Evolutionary conservation across 1,284 basidiomycete species (phyloP).

Genomic region (Rhodotorula glutinis): DNA sequence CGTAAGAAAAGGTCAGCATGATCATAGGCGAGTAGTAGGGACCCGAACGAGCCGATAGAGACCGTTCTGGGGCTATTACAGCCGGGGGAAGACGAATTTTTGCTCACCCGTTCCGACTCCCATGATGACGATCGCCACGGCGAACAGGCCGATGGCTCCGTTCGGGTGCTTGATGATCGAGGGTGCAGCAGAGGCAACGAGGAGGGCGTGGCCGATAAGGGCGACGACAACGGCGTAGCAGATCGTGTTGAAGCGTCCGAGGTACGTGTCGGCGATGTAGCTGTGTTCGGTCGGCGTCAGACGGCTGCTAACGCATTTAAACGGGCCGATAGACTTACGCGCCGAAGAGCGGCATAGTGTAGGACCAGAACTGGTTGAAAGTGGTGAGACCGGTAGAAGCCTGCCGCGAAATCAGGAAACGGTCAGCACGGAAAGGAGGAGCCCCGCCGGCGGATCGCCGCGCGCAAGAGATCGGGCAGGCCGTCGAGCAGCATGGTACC

Average conservation of each 20-base stretch:
- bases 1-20: no score
- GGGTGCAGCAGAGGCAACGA: conserved; percentile 69
- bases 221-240: conserved; percentile 49
- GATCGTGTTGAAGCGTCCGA: conserved; percentile 54
- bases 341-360: conserved; percentile 38
- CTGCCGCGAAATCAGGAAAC: conserved; percentile 26
- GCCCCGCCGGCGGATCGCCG: no score
- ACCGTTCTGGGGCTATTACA: no score
- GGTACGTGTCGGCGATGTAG: conserved; percentile 50
- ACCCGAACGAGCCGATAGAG: no score
- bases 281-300: conserved; percentile 30
- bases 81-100: no score
- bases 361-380: conserved; percentile 43
- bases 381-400: conserved; percentile 39
- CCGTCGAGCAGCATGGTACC: no score
- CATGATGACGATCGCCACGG: conserved; percentile 65
- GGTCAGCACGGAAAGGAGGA: no score
- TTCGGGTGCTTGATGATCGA: conserved; percentile 62
- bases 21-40: no score
- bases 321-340: neutral
- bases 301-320: neutral
- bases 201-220: conserved; percentile 61
- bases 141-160: conserved; percentile 62
- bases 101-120: conserved; percentile 62
- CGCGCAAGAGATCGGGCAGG: no score